Evolutionary conservation across 2,329 filamentous ascomycete species (phyloP), one percentile per base, ranked within the genome.

Genomic region (Aspergillus phoenicis): DNA sequence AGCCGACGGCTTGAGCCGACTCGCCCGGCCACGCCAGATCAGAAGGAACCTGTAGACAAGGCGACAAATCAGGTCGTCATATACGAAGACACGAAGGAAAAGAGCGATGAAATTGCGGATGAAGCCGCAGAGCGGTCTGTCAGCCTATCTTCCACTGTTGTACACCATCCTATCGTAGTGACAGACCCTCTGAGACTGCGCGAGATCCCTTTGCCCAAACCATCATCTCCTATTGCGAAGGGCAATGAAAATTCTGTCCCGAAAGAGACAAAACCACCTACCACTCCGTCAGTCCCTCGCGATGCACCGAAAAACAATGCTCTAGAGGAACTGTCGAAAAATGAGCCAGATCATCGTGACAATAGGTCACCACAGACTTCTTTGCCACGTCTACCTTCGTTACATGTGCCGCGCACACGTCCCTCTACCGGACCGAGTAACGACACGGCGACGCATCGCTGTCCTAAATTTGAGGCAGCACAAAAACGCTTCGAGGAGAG

Each of bases 311-410:
- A 71, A 54, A 60, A 69, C 10, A 72, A 67, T 56, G 76, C 71
- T 4, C 65, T 78, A 45, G 77, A 77, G 64, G 76, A 78, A 59
- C 68, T 78, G n/a, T 70, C 75, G 1, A 62, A 73, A 10, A 78
- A 79, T 59, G 76, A 78, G 61, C 71, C 76, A 3, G 64, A 63
- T 2, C 67, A 69, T 56, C 68, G 70, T 33, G 66, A 66, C 58
- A 68, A 68, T 45, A 70, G 68, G 33, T 36, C 33, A 55, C 65
- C 68, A 39, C 57, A 64, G 22, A 11, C 28, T 17, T 22, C 52
- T 30, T 20, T 11, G 5, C 22, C 8, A 11, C 26, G 24, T 30
- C 24, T 51, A 8, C 47, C 47, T 7, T 20, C 47, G 15, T 62
- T 66, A 45, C 61, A 57, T 43, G 59, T 60, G n/a, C 60, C 66